phyloP scores from a whole-genome alignment of 495 filamentous ascomycete genomes.

The Penicillium dipodomyicola region DNA sequence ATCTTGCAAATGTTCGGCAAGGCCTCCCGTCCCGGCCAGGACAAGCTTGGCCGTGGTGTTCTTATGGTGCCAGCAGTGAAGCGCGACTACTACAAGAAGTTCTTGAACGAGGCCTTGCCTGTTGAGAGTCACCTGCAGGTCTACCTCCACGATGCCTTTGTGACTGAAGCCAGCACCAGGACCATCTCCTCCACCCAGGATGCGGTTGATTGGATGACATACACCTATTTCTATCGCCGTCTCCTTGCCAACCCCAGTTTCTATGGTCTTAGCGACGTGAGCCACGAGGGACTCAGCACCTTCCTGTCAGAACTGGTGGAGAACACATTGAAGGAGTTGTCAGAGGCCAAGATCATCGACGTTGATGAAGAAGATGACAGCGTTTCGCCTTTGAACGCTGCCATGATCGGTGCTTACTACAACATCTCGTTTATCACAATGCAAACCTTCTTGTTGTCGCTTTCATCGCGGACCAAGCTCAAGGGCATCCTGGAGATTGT shows the following conservation, averaged over 20 bases:
- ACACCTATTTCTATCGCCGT: slow-evolving; percentile 97
- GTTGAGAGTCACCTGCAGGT: slow-evolving; percentile 92
- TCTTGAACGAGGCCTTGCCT: slow-evolving; percentile 92
- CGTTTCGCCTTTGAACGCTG: slow-evolving; percentile 85
- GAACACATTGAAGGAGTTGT: slow-evolving; percentile 83
- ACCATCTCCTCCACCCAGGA: slow-evolving; percentile 94
- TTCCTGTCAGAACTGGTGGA: slow-evolving; percentile 96
- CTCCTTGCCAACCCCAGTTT: slow-evolving; percentile 97
- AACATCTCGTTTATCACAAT: slow-evolving; percentile 99
- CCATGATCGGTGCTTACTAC: slow-evolving; percentile 98
- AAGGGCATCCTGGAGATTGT: slow-evolving; percentile 97
- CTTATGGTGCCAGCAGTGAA: slow-evolving; percentile 93
- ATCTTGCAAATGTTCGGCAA: slow-evolving; percentile 99
- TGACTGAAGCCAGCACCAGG: slow-evolving; percentile 91
- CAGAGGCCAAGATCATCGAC: slow-evolving; percentile 93
- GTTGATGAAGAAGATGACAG: slow-evolving; percentile 95
- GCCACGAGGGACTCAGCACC: slow-evolving; percentile 88
- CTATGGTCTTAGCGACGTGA: slow-evolving; percentile 85
- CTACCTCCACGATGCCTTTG: slow-evolving; percentile 93
- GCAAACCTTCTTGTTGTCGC: slow-evolving; percentile 98
- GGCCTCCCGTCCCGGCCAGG: slow-evolving; percentile 72
- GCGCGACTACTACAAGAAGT: slow-evolving; percentile 98
- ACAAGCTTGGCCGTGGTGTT: slow-evolving; percentile 82
- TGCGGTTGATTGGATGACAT: slow-evolving; percentile 96
- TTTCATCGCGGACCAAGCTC: slow-evolving; percentile 82